Evolutionary conservation across 305 asterid species (phyloP).

Genomic region (Ajuga reptans): DNA sequence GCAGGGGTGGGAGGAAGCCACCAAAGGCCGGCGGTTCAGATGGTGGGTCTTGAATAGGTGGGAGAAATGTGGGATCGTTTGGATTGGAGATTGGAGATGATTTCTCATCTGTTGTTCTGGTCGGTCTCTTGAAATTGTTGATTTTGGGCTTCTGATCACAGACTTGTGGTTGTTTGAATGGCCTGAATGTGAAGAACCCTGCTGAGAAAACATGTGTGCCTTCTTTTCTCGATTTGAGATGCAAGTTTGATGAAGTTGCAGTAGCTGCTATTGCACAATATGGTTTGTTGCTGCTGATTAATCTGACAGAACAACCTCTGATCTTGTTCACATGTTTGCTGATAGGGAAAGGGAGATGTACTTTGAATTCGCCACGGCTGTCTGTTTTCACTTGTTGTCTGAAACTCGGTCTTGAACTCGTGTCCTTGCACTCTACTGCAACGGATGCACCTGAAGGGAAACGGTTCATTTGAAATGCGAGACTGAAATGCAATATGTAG

Average conservation of each 20-base stretch:
- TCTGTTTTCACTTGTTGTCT: constrained; percentile 47
- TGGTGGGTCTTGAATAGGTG: constrained; percentile 58
- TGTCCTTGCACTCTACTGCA: constrained; percentile 54
- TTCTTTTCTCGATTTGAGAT: constrained; percentile 43
- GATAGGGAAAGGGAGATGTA: constrained; percentile 53
- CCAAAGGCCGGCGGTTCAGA: constrained; percentile 32
- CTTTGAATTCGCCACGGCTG: constrained; percentile 61
- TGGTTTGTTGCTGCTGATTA: constrained; percentile 69
- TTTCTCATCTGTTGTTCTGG: not conserved
- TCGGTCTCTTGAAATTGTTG: constrained; percentile 15
- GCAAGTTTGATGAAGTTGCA: constrained; percentile 48
- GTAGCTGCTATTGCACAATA: constrained; percentile 59
- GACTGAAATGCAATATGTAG: not conserved
- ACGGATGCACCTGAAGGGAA: constrained; percentile 60
- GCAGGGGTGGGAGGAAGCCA: constrained; percentile 36
- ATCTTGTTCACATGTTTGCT: constrained; percentile 61
- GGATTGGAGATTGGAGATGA: constrained; percentile 37
- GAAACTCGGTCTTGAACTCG: constrained; percentile 30
- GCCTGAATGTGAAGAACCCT: constrained; percentile 82
- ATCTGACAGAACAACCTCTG: constrained; percentile 56
- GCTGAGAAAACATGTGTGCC: constrained; percentile 74
- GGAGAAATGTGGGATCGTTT: constrained; percentile 45
- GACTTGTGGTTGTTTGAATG: constrained; percentile 52
- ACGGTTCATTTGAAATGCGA: too few species aligned
- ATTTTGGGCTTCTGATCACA: constrained; percentile 52